These are phyloP conservation scores for Herpetomonas samuelpessoai DNA, from an alignment of 208 protist species.

Conservation along the genomic window DNA sequence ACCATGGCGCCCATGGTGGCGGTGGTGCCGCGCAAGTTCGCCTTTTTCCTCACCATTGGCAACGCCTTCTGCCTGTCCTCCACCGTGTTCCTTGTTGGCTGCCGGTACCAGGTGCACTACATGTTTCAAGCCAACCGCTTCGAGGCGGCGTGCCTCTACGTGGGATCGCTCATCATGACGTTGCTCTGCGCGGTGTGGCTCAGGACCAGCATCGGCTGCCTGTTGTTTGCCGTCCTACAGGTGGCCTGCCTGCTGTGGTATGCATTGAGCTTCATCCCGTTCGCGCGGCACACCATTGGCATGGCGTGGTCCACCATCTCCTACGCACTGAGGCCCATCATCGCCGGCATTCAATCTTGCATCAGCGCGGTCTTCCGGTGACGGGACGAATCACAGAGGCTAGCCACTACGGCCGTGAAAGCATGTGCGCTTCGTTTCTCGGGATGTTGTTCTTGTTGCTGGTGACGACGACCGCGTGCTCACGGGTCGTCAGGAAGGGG, in stretches of 20 bases:
- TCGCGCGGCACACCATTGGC: constrained; percentile 60
- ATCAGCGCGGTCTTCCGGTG: neutral
- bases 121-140: constrained; percentile 83
- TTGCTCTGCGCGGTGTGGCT: constrained; percentile 64
- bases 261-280: constrained; percentile 87
- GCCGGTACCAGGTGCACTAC: constrained; percentile 53
- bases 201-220: constrained; percentile 43
- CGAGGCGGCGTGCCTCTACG: constrained; percentile 68
- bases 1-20: constrained; percentile 56
- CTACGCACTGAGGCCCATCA: constrained; percentile 14
- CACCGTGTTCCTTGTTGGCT: constrained; percentile 89
- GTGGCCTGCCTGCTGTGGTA: constrained; percentile 83
- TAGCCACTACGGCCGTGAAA: too few relatives aligned
- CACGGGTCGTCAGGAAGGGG: too few relatives aligned
- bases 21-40: constrained; percentile 84
- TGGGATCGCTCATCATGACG: constrained; percentile 65
- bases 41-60: constrained; percentile 88
- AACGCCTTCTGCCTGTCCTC: constrained; percentile 83
- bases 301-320: constrained; percentile 22
- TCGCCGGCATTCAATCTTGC: constrained; percentile 8
- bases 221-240: constrained; percentile 68
- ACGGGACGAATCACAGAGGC: neutral
- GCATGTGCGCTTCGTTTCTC: too few relatives aligned
- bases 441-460: too few relatives aligned
- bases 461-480: too few relatives aligned